A percentile compares a stretch with the other conserved stretches of the same genome.
Conservation (phyloP, 129 eudicot genomes). For the Saposhnikovia divaricata region DNA sequence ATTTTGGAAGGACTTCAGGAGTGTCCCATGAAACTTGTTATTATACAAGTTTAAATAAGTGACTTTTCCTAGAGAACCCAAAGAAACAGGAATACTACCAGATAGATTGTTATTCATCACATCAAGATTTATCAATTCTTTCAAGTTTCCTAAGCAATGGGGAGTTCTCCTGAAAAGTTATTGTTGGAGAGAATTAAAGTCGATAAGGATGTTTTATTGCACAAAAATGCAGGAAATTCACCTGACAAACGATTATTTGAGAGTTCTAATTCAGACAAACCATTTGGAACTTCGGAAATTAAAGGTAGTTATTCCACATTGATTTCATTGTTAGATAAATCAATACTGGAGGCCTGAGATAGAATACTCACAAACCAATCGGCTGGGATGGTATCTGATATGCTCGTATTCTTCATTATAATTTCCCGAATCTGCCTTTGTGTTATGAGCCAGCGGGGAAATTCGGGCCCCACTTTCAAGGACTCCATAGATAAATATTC, state of each 20-base stretch:
- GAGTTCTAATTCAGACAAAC: too few relatives aligned
- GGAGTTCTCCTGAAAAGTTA: background rate
- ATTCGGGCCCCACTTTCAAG: background rate
- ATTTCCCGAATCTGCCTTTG: background rate
- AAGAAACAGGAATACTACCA: background rate
- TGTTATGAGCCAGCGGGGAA: slow-evolving; percentile 3
- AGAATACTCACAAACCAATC: background rate
- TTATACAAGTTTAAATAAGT: background rate
- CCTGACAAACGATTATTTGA: background rate
- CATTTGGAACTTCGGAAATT: too few relatives aligned
- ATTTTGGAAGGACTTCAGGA: background rate
- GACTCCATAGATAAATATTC: background rate
- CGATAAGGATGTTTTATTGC: background rate
- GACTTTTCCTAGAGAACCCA: background rate
- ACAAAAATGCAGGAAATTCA: background rate
- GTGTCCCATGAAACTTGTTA: background rate
- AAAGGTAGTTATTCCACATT: too few relatives aligned
- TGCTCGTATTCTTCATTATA: background rate
- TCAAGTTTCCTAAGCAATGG: slow-evolving; percentile 1
- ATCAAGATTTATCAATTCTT: too few relatives aligned
- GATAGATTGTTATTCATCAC: too few relatives aligned
- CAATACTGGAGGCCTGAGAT: too few relatives aligned
- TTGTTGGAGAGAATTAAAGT: background rate
- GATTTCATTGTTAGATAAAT: background rate
- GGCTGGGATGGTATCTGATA: background rate